Evolutionary conservation across 371 early-diverging fungal species (phyloP).

Genomic region (Rhizomucor pusillus): DNA sequence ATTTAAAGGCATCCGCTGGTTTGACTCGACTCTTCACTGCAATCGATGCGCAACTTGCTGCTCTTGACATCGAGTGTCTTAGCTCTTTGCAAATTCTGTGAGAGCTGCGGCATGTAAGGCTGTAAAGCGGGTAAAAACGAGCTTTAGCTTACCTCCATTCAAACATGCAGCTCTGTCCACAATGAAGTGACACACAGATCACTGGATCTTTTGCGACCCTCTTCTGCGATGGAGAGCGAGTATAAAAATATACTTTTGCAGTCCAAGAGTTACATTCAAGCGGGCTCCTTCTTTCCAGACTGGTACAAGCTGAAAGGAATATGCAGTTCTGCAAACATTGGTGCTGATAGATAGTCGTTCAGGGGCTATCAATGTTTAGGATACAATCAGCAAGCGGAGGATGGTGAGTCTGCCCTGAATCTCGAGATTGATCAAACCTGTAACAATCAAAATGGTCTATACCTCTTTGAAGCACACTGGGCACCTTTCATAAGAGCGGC

Average conservation of each 20-base stretch:
- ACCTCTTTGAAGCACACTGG: conserved; percentile 69
- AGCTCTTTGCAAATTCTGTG: too few relatives aligned
- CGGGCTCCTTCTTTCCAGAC: conserved; percentile 87
- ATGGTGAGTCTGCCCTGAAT: conserved; percentile 28
- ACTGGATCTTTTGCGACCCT: conserved; percentile 26
- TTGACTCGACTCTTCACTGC: too few relatives aligned
- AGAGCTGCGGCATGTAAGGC: too few relatives aligned
- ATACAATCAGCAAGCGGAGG: conserved; percentile 47
- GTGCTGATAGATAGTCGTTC: neutral
- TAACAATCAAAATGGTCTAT: neutral
- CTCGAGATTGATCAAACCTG: neutral
- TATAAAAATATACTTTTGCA: conserved; percentile 40
- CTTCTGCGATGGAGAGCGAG: conserved; percentile 5
- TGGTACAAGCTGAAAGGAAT: conserved; percentile 65
- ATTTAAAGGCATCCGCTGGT: too few relatives aligned
- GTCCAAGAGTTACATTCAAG: conserved; percentile 60
- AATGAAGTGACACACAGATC: conserved; percentile 46
- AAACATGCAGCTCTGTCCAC: conserved; percentile 32
- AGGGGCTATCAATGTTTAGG: conserved; percentile 63
- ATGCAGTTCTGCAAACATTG: conserved; percentile 17
- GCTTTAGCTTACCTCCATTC: too few relatives aligned
- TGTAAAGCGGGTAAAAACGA: too few relatives aligned
- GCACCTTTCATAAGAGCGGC: conserved; percentile 73
- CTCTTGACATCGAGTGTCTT: too few relatives aligned
- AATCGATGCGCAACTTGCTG: too few relatives aligned